Conservation (phyloP, 2,329 filamentous ascomycete genomes). For the Botrytis squamosa region DNA sequence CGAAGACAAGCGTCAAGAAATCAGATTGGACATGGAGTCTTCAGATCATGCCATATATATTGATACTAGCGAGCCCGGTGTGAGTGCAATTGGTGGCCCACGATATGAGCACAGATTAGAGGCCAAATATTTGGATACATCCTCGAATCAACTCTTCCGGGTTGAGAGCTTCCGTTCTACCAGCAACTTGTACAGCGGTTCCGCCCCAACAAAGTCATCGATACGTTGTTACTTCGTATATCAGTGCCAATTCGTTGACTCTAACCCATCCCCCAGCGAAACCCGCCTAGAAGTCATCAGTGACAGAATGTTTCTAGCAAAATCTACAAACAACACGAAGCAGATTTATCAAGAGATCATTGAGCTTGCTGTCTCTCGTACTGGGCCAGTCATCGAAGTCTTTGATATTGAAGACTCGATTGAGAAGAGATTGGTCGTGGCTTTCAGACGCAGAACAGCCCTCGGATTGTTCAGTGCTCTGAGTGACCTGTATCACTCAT, state of each 20-base stretch:
- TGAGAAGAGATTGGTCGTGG: slow-evolving; percentile 92
- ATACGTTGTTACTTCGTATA: slow-evolving; percentile 99
- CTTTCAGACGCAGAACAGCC: slow-evolving; percentile 90
- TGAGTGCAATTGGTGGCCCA: slow-evolving; percentile 74
- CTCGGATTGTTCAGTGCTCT: slow-evolving; percentile 92
- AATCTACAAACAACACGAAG: slow-evolving; percentile 94
- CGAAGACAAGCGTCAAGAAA: slow-evolving; percentile 91
- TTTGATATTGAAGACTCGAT: slow-evolving; percentile 90
- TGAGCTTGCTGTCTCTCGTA: slow-evolving; percentile 75
- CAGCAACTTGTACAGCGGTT: slow-evolving; percentile 65
- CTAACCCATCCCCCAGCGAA: slow-evolving; percentile 72
- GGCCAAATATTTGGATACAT: slow-evolving; percentile 88
- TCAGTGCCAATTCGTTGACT: slow-evolving; percentile 84
- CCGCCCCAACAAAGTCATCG: slow-evolving; percentile 68
- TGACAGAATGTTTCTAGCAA: slow-evolving; percentile 90
- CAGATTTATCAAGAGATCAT: slow-evolving; percentile 95
- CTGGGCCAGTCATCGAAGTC: slow-evolving; percentile 94
- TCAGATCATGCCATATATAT: slow-evolving; percentile 96
- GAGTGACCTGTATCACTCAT: slow-evolving; percentile 97
- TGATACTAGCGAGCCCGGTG: slow-evolving; percentile 89
- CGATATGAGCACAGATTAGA: slow-evolving; percentile 92
- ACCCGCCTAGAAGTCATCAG: slow-evolving; percentile 88
- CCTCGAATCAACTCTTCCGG: slow-evolving; percentile 71
- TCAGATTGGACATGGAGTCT: slow-evolving; percentile 93
- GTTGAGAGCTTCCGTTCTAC: slow-evolving; percentile 97